Conservation (phyloP, 2,329 filamentous ascomycete species). For the Phialophora chinensis region DNA sequence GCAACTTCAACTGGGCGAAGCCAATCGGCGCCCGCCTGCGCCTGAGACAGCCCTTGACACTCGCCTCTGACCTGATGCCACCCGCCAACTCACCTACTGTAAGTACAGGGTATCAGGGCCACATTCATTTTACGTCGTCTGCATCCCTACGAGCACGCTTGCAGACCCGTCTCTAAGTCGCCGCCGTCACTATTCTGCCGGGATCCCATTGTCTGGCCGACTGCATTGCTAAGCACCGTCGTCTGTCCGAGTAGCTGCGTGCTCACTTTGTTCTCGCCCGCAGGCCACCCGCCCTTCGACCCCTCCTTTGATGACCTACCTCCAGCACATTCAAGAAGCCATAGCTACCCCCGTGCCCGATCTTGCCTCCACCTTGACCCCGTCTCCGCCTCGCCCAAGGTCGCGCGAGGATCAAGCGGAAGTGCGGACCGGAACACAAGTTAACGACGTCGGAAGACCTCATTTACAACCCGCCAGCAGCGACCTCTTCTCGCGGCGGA, state of each 20-base stretch:
- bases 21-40: not conserved
- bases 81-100: constrained; percentile 53
- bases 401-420: constrained; percentile 13
- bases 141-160: not conserved
- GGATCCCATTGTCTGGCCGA: not conserved
- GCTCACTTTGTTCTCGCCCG: constrained; percentile 30
- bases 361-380: constrained; percentile 55
- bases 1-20: not conserved
- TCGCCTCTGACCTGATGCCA: constrained; percentile 44
- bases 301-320: constrained; percentile 47
- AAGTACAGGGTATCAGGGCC: constrained; percentile 37
- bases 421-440: constrained; percentile 1
- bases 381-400: constrained; percentile 7
- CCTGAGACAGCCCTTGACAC: not conserved
- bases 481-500: constrained; percentile 5
- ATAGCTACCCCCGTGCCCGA: constrained; percentile 58
- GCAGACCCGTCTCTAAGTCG: not conserved
- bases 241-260: constrained; percentile 9
- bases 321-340: constrained; percentile 52
- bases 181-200: not conserved
- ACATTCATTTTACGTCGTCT: not conserved
- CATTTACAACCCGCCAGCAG: constrained; percentile 4
- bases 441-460: not conserved
- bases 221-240: not conserved
- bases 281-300: constrained; percentile 41